Percentiles rank a stretch among this genome's conserved stretches.
These are phyloP conservation scores for Rhynchosporium secalis DNA, from an alignment of 2,329 filamentous ascomycete genomes.

Conservation along the genomic window DNA sequence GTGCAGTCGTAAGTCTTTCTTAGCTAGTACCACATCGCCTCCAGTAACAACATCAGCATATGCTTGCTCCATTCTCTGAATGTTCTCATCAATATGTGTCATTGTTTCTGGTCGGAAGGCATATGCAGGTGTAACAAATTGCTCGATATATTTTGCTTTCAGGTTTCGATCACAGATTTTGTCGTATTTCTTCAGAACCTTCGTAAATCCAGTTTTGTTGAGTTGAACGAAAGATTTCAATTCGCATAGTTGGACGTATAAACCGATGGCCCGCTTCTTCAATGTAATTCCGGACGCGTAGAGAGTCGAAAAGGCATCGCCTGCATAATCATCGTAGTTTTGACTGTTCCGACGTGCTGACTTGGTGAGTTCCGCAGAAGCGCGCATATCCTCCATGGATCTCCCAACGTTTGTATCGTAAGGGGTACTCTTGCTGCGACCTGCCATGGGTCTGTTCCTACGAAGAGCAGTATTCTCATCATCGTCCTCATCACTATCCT, in stretches of 20 bases:
- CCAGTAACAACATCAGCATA: slow-evolving; percentile 83
- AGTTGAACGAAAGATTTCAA: slow-evolving; percentile 94
- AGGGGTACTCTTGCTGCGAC: slow-evolving; percentile 39
- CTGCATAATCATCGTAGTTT: slow-evolving; percentile 75
- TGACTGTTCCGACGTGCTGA: slow-evolving; percentile 61
- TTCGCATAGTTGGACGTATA: slow-evolving; percentile 92
- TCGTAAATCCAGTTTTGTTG: slow-evolving; percentile 94
- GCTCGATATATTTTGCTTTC: slow-evolving; percentile 72
- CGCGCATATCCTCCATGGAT: slow-evolving; percentile 54
- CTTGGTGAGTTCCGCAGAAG: slow-evolving; percentile 62
- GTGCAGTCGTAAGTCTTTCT: slow-evolving; percentile 84
- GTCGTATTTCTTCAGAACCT: slow-evolving; percentile 97
- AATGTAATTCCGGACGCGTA: slow-evolving; percentile 77
- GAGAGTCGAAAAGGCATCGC: slow-evolving; percentile 68
- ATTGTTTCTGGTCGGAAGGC: slow-evolving; percentile 77
- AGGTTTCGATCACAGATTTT: slow-evolving; percentile 87
- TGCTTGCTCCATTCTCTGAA: slow-evolving; percentile 71
- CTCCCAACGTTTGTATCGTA: slow-evolving; percentile 28
- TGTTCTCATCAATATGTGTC: slow-evolving; percentile 67
- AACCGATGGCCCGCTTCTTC: slow-evolving; percentile 84
- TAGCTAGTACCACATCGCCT: slow-evolving; percentile 74
- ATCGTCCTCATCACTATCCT: slow-evolving; percentile 67
- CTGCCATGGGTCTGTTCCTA: slow-evolving; percentile 39
- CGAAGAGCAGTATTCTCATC: slow-evolving; percentile 54
- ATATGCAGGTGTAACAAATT: slow-evolving; percentile 74